phyloP scores from a whole-genome alignment of 331 rosid genomes.

The Malus hybrid region DNA sequence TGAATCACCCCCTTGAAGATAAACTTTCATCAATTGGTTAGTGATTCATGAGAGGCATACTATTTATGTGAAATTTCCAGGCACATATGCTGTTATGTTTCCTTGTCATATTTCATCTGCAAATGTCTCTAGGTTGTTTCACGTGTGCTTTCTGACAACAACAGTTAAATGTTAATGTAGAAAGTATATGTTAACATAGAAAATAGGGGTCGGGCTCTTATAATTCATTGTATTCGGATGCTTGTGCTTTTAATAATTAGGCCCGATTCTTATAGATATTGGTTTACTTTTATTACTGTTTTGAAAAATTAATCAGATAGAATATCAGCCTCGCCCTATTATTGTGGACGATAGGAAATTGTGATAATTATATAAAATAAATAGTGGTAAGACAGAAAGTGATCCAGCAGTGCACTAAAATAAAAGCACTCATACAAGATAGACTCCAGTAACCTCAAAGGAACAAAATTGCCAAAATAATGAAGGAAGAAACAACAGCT shows the following conservation, averaged over 20 bases:
- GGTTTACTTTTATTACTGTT: background rate
- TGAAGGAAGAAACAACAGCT: background rate
- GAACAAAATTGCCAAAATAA: background rate
- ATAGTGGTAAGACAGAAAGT: background rate
- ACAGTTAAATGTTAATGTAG: background rate
- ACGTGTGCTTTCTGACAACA: background rate
- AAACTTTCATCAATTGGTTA: conserved; percentile 75
- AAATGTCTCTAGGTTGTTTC: background rate
- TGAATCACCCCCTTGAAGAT: conserved; percentile 45
- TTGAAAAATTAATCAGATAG: background rate
- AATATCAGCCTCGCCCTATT: background rate
- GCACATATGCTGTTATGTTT: background rate
- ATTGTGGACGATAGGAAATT: background rate
- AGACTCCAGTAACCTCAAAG: background rate
- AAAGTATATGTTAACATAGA: background rate
- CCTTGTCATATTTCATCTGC: background rate
- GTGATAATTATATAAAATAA: background rate
- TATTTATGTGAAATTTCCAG: background rate
- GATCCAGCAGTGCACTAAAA: background rate
- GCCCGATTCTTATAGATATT: background rate
- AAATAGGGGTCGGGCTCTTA: background rate
- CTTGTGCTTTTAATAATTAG: background rate
- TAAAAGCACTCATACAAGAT: background rate
- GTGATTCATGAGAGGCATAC: conserved; percentile 42
- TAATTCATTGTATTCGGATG: background rate